Conservation (phyloP, 805 yeast species). For the Hanseniaspora singularis region DNA sequence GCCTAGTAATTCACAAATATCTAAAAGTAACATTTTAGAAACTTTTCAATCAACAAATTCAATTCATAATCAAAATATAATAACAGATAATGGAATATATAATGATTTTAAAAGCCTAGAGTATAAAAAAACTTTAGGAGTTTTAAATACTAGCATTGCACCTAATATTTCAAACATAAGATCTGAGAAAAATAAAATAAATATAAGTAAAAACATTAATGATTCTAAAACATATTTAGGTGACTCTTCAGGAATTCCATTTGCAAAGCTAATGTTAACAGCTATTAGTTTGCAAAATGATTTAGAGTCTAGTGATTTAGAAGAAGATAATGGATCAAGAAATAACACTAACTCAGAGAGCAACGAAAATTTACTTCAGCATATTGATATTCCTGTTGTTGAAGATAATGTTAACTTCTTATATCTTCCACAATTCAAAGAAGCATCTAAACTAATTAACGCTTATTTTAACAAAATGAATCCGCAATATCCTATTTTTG, state of each 20-base stretch:
- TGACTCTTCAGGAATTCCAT: slow-evolving; percentile 51
- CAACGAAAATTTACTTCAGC: slow-evolving; percentile 17
- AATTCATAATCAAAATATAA: slow-evolving; percentile 4
- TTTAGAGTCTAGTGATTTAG: slow-evolving; percentile 22
- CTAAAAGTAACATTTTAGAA: slow-evolving; percentile 11
- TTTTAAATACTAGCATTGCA: not conserved
- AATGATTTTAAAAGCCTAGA: too few species aligned
- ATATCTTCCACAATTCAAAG: slow-evolving; percentile 51
- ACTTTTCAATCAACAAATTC: slow-evolving; percentile 1
- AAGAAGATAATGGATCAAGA: not conserved
- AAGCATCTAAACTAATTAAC: slow-evolving; percentile 54
- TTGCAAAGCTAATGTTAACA: slow-evolving; percentile 64
- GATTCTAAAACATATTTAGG: slow-evolving; percentile 32
- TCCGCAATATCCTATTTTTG: slow-evolving; percentile 72
- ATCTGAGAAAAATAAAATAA: not conserved
- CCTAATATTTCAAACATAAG: not conserved
- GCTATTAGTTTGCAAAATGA: slow-evolving; percentile 52
- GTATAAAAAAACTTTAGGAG: too few species aligned
- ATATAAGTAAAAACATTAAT: not conserved
- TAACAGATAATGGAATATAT: too few species aligned
- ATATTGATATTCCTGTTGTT: slow-evolving; percentile 21
- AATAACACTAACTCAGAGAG: not conserved
- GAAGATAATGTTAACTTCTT: slow-evolving; percentile 21
- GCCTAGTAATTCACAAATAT: slow-evolving; percentile 11
- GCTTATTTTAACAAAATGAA: slow-evolving; percentile 69